phyloP scores from a whole-genome alignment of 2,329 filamentous ascomycete genomes.

The Didymella exigua region DNA sequence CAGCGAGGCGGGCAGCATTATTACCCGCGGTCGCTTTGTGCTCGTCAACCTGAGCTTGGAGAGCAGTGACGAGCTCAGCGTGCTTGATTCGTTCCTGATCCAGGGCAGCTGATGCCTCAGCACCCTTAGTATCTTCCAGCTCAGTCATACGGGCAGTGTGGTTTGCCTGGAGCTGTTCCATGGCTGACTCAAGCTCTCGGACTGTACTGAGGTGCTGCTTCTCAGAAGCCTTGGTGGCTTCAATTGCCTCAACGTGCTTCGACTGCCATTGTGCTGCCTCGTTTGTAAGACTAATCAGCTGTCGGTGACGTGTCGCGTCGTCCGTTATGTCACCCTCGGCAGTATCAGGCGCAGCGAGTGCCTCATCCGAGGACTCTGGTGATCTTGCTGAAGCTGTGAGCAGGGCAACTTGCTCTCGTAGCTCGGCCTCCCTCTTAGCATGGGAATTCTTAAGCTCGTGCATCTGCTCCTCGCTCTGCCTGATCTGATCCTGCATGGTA shows the following conservation, averaged over 20 bases:
- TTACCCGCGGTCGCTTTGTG: slow-evolving; percentile 75
- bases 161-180: slow-evolving; percentile 48
- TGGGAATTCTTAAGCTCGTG: slow-evolving; percentile 74
- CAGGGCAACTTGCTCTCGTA: slow-evolving; percentile 72
- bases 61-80: slow-evolving; percentile 59
- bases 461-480: slow-evolving; percentile 82
- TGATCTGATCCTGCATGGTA: slow-evolving; percentile 83
- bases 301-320: slow-evolving; percentile 55
- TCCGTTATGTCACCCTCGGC: slow-evolving; percentile 27
- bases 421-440: slow-evolving; percentile 73
- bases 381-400: slow-evolving; percentile 63
- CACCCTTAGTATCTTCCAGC: slow-evolving; percentile 38
- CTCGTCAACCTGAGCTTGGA: slow-evolving; percentile 79
- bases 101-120: slow-evolving; percentile 39
- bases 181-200: slow-evolving; percentile 70
- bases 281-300: slow-evolving; percentile 69
- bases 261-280: slow-evolving; percentile 77
- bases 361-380: slow-evolving; percentile 23
- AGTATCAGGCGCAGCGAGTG: slow-evolving; percentile 20
- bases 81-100: slow-evolving; percentile 52
- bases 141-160: slow-evolving; percentile 38
- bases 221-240: slow-evolving; percentile 74
- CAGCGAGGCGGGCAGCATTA: slow-evolving; percentile 71
- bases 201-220: slow-evolving; percentile 74
- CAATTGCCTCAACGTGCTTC: slow-evolving; percentile 74